A percentile compares a stretch with the other conserved stretches of the same genome.
Conservation (phyloP, 2,329 filamentous ascomycete species). For the Berkeleyomyces basicola region DNA sequence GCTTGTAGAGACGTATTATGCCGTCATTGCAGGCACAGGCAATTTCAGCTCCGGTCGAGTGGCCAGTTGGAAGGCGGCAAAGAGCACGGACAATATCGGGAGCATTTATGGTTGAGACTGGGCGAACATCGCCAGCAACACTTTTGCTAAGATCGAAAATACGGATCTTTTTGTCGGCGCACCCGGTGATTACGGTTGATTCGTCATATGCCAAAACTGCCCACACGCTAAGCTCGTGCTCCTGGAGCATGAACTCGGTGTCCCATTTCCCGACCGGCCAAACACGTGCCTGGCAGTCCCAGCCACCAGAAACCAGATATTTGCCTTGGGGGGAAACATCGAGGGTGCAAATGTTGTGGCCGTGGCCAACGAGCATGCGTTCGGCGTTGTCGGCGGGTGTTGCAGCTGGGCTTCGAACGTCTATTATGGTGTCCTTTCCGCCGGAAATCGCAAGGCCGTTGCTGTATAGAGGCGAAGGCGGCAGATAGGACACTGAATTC, state of each 20-base stretch:
- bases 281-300: conserved; percentile 76
- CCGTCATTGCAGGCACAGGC: conserved; percentile 91
- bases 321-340: conserved; percentile 57
- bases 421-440: conserved; percentile 84
- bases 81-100: conserved; percentile 79
- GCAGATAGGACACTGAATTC: conserved; percentile 66
- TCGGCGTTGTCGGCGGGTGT: conserved; percentile 61
- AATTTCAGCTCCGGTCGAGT: conserved; percentile 76
- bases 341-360: conserved; percentile 73
- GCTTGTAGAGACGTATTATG: conserved; percentile 70
- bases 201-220: conserved; percentile 73
- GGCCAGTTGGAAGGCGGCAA: conserved; percentile 57
- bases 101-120: conserved; percentile 41
- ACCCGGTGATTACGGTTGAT: conserved; percentile 72
- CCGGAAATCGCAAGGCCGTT: conserved; percentile 75
- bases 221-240: conserved; percentile 71
- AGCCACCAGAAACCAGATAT: conserved; percentile 78
- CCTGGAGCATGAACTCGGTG: conserved; percentile 49
- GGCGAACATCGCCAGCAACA: conserved; percentile 36
- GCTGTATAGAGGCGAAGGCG: conserved; percentile 49
- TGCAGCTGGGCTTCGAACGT: conserved; percentile 59
- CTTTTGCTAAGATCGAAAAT: conserved; percentile 57
- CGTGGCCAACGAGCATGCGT: conserved; percentile 70
- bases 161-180: conserved; percentile 77
- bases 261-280: conserved; percentile 86